These are phyloP conservation scores for Trichoderma breve DNA, from an alignment of 2,329 filamentous ascomycete species.

Conservation along the genomic window DNA sequence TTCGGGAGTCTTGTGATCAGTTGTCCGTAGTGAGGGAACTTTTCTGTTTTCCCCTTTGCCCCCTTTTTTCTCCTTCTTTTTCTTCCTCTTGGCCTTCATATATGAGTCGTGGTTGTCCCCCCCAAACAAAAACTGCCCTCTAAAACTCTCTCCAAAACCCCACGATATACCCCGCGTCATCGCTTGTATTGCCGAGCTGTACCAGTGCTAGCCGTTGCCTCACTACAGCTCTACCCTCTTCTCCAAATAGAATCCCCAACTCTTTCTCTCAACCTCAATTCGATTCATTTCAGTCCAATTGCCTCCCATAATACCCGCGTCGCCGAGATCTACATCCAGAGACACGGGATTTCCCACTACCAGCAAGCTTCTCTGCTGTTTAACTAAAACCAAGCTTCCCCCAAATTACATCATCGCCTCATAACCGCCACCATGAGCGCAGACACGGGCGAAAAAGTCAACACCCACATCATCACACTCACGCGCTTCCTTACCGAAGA, in stretches of 20 bases:
- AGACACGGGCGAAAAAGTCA: conserved; percentile 69
- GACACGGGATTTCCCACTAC: background rate
- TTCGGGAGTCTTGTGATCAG: conserved; percentile 18
- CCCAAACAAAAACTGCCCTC: conserved; percentile 13
- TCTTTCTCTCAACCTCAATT: background rate
- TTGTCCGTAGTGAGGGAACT: conserved; percentile 8
- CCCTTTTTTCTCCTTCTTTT: background rate
- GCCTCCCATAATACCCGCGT: background rate
- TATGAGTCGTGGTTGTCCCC: background rate
- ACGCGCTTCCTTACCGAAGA: conserved; percentile 96
- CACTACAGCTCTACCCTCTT: background rate
- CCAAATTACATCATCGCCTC: conserved; percentile 20
- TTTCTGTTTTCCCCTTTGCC: conserved; percentile 14
- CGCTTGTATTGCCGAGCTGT: background rate
- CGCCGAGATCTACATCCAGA: background rate
- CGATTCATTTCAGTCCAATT: background rate
- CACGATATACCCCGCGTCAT: conserved; percentile 20
- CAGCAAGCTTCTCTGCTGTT: background rate
- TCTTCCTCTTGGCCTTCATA: conserved; percentile 13
- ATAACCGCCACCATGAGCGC: conserved; percentile 29
- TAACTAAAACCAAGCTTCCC: background rate
- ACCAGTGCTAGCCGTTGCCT: background rate
- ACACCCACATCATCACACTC: conserved; percentile 93
- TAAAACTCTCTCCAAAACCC: conserved; percentile 5
- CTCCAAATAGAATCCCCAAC: background rate